Base-by-base conservation (phyloP, 1,139 yeast genomes). In the Hansenula sp. region DNA sequence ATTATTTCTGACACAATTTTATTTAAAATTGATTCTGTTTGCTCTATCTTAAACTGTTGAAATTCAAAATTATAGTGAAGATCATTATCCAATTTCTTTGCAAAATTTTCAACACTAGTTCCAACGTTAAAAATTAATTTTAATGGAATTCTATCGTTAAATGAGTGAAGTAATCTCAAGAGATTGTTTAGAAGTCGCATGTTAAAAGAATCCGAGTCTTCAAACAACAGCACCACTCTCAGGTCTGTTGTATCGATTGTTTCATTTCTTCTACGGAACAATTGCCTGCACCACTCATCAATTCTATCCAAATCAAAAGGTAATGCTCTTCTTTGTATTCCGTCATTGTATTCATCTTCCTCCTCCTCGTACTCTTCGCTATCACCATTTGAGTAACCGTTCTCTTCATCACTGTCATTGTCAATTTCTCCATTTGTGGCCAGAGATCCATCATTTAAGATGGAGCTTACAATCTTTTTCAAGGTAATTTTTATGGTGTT, bases 401-500 rank as follows among this genome's bases (percentile, higher is more conserved):
- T 34, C 12, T 40, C 41, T 11, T 41, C 43, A 26, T 41, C 35
- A 18, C 18, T 26, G 16, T 25, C 34, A 35, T 29, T 17, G 10
- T 14, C 32, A 7, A 28, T 11, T 6, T 11, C 9, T 7, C 18
- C 32, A 22, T 21, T 51, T 2, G 34, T 47, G 3, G 39, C 50
- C 12, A 13, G 19, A 16, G 13, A 29, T 17, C 27, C 14, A 10
- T 39, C 45, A 5, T 38, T 34, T 1, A 41, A 37, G n/a, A 48
- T 35, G 6, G 45, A 40, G n/a, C 44, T 36, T 16, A 68, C 63
- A 21, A 73, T 59, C 28, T 65, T 70, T 32, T 71, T 18, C 29
- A 33, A 25, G 2, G 29, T 5, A 6, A 33, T 18, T n/a, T 25
- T 33, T 32, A 69, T 58, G 37, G 68, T 69, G 28, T 60, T 47